These are phyloP conservation scores for Kodamaea alishanica DNA, from an alignment of 1,139 yeast species.

Conservation along the genomic window DNA sequence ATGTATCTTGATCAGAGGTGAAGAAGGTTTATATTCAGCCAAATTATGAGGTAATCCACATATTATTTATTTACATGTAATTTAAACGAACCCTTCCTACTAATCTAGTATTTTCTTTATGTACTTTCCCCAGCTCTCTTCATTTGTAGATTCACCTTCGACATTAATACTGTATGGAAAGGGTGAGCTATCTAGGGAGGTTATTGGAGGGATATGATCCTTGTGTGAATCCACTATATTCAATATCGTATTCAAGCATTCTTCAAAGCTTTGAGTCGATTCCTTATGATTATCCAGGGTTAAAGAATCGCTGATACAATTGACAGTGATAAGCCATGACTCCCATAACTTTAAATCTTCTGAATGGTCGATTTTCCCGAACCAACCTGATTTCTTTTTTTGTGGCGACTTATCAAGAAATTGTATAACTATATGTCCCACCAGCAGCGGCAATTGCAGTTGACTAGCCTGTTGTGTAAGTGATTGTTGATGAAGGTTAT, in stretches of 20 bases:
- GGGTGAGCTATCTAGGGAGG: slow-evolving; percentile 62
- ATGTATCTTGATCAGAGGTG: slow-evolving; percentile 72
- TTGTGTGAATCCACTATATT: slow-evolving; percentile 52
- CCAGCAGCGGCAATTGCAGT: not conserved
- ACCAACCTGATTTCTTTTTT: slow-evolving; percentile 44
- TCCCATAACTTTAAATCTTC: slow-evolving; percentile 37
- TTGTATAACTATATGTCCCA: slow-evolving; percentile 26
- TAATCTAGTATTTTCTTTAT: slow-evolving; percentile 45
- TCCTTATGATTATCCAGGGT: slow-evolving; percentile 7
- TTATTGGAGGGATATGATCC: slow-evolving; percentile 71
- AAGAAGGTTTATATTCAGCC: slow-evolving; percentile 35
- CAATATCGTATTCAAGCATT: slow-evolving; percentile 44
- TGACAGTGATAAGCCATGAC: slow-evolving; percentile 38
- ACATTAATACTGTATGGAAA: slow-evolving; percentile 53
- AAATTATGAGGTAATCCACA: not conserved
- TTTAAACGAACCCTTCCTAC: not conserved
- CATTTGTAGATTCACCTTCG: slow-evolving; percentile 15
- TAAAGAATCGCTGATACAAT: slow-evolving; percentile 27
- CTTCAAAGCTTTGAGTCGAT: slow-evolving; percentile 39
- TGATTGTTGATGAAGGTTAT: slow-evolving; percentile 3
- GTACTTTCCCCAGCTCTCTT: slow-evolving; percentile 47
- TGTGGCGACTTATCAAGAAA: slow-evolving; percentile 28
- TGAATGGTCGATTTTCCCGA: slow-evolving; percentile 28
- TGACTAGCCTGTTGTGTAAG: not conserved
- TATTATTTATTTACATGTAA: not conserved